These are phyloP conservation scores for Lecanicillium sp. DNA, from an alignment of 2,329 filamentous ascomycete genomes.

Conservation along the genomic window DNA sequence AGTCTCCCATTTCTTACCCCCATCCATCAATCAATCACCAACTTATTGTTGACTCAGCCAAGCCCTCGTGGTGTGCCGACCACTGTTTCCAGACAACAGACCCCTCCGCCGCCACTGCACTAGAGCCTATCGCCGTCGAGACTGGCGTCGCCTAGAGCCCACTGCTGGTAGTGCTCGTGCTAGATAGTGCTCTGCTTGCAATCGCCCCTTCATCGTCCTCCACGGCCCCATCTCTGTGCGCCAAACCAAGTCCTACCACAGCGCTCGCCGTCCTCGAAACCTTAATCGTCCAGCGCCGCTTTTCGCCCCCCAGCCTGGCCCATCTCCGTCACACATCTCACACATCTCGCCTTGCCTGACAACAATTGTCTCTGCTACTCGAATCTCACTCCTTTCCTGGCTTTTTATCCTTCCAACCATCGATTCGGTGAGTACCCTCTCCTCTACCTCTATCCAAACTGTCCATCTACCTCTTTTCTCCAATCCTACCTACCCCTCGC, in stretches of 20 bases:
- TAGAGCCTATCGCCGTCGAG: too few relatives aligned
- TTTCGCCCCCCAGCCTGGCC: constrained; percentile 7
- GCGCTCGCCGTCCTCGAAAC: constrained; percentile 4
- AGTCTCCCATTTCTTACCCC: too few relatives aligned
- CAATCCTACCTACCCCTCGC: background rate
- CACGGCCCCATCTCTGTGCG: too few relatives aligned
- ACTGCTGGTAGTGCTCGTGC: too few relatives aligned
- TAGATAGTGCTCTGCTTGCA: too few relatives aligned
- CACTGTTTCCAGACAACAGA: too few relatives aligned
- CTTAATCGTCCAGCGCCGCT: constrained; percentile 9
- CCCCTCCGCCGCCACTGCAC: too few relatives aligned
- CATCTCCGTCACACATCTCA: constrained; percentile 8
- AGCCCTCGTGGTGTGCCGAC: too few relatives aligned
- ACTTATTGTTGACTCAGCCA: too few relatives aligned
- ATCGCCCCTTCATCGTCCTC: too few relatives aligned
- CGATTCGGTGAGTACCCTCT: background rate
- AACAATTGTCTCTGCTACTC: constrained; percentile 2
- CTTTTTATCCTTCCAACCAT: constrained; percentile 1
- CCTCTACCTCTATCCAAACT: background rate
- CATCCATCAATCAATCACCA: too few relatives aligned
- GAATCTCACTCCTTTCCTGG: background rate
- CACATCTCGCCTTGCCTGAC: constrained; percentile 6
- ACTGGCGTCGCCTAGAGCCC: too few relatives aligned
- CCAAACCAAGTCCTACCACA: background rate
- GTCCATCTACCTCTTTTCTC: background rate